Evolutionary conservation across 2,329 filamentous ascomycete species (phyloP), one percentile per base, ranked within the genome.

Genomic region (Sporothrix pseudoabietina): DNA sequence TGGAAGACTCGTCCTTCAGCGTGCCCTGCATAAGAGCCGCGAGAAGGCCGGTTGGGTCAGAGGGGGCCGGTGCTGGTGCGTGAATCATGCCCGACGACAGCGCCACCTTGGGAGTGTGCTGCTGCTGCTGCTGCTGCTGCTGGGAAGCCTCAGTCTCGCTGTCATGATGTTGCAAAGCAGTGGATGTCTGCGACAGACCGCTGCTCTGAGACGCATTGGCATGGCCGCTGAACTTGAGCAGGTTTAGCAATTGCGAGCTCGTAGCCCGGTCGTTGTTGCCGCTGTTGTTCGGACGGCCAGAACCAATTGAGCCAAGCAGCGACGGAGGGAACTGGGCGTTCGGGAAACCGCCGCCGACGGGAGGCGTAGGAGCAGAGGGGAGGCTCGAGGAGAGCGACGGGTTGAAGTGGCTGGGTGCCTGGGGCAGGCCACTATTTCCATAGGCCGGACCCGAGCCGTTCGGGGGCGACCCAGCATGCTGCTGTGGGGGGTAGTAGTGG

Each of bases 1-100:
- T 79, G 74, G 77, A 47, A 39, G 69, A 75, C 70, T 84, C 83
- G 41, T 83, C 80, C 74, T 88, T 86, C 76, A 85, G 80, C 72
- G 84, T 83, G 74, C 88, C 88, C 79, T 87, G 85, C 85, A 90
- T 89, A 79, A 90, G 84, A 73, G 87, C 87, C 73, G 88, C 87
- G 71, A 90, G 83, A 75, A 89, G 81, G 72, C 88, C 88, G 61
- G 84, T 84, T 32, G 88, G 88, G 75, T 89, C 88, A 71, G 86
- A 86, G 59, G 84, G 82, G 39, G 85, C 82, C 1, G 88, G 88
- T 10, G 87, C 87, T 1, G 88, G 88, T 73, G 87, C 87, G 73
- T 89, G 86, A 44, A 89, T 85, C 71, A 82, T 83, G 71, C 79
- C 79, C 74, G 77, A 77, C 75, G 70, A 66, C 10, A 76, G 78